Conservation (phyloP, 495 filamentous ascomycete genomes). For the Penicillium waksmanii region DNA sequence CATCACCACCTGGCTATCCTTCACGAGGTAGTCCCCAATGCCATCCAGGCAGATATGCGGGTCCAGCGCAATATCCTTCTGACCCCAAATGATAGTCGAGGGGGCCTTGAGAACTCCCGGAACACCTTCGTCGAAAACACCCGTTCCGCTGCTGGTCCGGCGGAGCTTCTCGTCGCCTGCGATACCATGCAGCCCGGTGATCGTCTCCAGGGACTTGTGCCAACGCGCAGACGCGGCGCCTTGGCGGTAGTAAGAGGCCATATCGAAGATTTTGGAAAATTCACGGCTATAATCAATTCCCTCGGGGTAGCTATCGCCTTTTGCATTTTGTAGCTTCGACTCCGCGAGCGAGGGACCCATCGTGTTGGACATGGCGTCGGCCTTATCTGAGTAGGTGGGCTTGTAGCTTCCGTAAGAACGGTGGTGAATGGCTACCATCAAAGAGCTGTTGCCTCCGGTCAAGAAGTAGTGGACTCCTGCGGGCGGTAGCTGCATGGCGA, state of each 20-base stretch:
- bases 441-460: constrained; percentile 45
- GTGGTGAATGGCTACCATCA: constrained; percentile 42
- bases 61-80: constrained; percentile 46
- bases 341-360: constrained; percentile 46
- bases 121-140: constrained; percentile 50
- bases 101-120: constrained; percentile 48
- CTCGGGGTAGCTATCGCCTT: constrained; percentile 38
- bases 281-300: constrained; percentile 30
- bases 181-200: constrained; percentile 47
- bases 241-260: constrained; percentile 55
- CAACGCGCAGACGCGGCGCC: constrained; percentile 40
- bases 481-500: constrained; percentile 50
- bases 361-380: constrained; percentile 48
- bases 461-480: constrained; percentile 42
- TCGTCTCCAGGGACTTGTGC: constrained; percentile 53
- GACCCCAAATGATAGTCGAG: constrained; percentile 58
- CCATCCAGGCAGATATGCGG: constrained; percentile 46
- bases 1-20: constrained; percentile 44
- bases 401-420: constrained; percentile 30
- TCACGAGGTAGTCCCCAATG: constrained; percentile 45
- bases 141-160: constrained; percentile 40
- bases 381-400: constrained; percentile 33
- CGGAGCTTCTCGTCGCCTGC: constrained; percentile 28
- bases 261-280: constrained; percentile 43
- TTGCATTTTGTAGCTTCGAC: constrained; percentile 34